Percentiles rank a stretch among this genome's conserved stretches.
Conservation (phyloP, 305 asterid genomes). For the Caryopteris hybrid region DNA sequence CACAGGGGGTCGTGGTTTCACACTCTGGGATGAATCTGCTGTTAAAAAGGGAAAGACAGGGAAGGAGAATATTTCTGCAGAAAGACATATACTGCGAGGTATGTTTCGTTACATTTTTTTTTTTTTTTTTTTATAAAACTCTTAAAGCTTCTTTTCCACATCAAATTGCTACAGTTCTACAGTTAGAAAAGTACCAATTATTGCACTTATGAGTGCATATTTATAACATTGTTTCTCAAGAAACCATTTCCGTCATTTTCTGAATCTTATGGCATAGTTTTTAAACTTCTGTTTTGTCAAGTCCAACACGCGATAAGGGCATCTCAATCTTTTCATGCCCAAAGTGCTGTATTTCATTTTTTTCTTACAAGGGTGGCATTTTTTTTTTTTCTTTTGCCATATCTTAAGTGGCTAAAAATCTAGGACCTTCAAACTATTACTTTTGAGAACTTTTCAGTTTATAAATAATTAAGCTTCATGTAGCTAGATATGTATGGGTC, state of each 20-base stretch:
- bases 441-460: too few species aligned
- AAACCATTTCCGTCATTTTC: too few species aligned
- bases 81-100: constrained; percentile 58
- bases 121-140: neutral
- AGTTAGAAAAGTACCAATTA: neutral
- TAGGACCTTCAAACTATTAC: too few species aligned
- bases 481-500: too few species aligned
- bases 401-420: too few species aligned
- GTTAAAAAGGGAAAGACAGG: constrained; percentile 97
- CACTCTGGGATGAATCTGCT: constrained; percentile 90
- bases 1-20: constrained; percentile 76
- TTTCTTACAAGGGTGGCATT: too few species aligned
- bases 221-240: too few species aligned
- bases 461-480: too few species aligned
- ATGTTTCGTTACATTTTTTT: constrained; percentile 7
- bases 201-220: neutral
- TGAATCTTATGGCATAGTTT: neutral
- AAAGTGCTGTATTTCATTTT: too few species aligned
- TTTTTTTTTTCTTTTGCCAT: too few species aligned
- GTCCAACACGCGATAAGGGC: too few species aligned
- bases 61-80: constrained; percentile 90
- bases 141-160: neutral
- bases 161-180: neutral
- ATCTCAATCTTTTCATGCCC: too few species aligned
- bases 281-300: neutral